phyloP scores from a whole-genome alignment of 768 basidiomycete species.

The Lentinus brumalis region DNA sequence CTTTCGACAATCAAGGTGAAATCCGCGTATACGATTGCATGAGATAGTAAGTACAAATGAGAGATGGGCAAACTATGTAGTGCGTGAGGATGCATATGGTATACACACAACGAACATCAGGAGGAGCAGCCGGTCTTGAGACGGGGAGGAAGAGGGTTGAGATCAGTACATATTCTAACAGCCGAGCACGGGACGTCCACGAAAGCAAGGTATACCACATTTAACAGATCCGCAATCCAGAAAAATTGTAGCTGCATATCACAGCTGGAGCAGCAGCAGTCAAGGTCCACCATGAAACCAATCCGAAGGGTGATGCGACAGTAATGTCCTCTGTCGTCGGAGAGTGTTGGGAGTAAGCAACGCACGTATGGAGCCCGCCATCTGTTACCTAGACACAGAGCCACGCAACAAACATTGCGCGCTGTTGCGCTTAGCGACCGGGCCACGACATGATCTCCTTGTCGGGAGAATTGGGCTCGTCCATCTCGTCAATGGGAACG shows the following conservation, averaged over 20 bases:
- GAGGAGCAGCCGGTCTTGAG: background rate
- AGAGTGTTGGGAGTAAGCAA: too few relatives aligned
- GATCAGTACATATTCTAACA: background rate
- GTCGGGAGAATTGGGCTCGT: constrained; percentile 45
- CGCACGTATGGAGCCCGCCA: too few relatives aligned
- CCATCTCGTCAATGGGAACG: constrained; percentile 28
- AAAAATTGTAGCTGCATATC: background rate
- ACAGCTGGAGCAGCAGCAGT: too few relatives aligned
- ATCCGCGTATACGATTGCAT: background rate
- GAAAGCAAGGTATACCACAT: background rate
- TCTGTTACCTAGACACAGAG: too few relatives aligned
- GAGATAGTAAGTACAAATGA: background rate
- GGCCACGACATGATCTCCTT: constrained; percentile 50
- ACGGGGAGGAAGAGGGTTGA: background rate
- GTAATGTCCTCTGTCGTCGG: too few relatives aligned
- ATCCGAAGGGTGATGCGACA: too few relatives aligned
- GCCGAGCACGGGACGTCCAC: background rate
- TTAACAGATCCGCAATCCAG: background rate
- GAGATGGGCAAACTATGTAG: background rate
- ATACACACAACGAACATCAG: background rate
- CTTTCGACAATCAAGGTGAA: background rate
- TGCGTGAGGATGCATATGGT: background rate
- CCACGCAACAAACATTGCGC: too few relatives aligned
- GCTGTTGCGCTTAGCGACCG: constrained; percentile 39
- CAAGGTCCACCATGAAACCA: too few relatives aligned